A percentile compares a stretch with the other conserved stretches of the same genome.
Evolutionary conservation across 2,329 filamentous ascomycete genomes (phyloP).

Genomic region (Neoscytalidium dimidiatum): DNA sequence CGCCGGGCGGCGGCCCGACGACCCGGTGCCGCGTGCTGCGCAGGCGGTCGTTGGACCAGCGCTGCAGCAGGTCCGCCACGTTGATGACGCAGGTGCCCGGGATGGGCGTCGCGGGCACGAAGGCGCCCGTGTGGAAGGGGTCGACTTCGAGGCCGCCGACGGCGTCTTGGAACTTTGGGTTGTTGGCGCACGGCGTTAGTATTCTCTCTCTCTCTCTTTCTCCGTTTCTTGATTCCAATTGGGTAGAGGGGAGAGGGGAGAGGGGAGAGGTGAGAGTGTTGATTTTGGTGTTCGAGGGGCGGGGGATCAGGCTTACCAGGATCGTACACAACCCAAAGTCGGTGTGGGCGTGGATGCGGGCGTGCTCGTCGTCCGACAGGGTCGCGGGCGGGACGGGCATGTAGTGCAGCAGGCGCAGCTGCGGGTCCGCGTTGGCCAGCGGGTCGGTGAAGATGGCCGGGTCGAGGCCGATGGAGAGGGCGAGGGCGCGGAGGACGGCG

Average conservation of each 20-base stretch:
- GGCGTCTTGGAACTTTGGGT: conserved; percentile 47
- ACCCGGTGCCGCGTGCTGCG: conserved; percentile 89
- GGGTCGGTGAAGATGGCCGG: conserved; percentile 74
- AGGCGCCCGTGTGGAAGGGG: conserved; percentile 68
- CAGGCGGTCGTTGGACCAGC: conserved; percentile 91
- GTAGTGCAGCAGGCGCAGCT: conserved; percentile 74
- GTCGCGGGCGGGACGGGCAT: conserved; percentile 66
- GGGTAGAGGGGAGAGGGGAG: neutral
- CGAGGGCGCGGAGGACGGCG: conserved; percentile 81
- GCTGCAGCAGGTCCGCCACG: conserved; percentile 79
- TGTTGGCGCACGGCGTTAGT: conserved; percentile 66
- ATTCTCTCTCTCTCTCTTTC: neutral
- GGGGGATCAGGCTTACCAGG: neutral
- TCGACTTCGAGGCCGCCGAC: conserved; percentile 45
- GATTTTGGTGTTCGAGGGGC: neutral
- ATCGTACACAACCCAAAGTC: conserved; percentile 43
- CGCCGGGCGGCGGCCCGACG: conserved; percentile 79
- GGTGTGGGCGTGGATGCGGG: conserved; percentile 74
- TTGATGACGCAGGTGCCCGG: conserved; percentile 83
- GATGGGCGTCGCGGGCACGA: conserved; percentile 82
- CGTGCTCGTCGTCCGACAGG: conserved; percentile 61
- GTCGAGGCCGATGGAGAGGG: conserved; percentile 74
- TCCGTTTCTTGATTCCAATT: neutral
- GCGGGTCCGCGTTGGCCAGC: conserved; percentile 57
- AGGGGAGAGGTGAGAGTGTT: neutral